Conservation (phyloP, 2,329 filamentous ascomycete genomes). For the Beauveria sp. region DNA sequence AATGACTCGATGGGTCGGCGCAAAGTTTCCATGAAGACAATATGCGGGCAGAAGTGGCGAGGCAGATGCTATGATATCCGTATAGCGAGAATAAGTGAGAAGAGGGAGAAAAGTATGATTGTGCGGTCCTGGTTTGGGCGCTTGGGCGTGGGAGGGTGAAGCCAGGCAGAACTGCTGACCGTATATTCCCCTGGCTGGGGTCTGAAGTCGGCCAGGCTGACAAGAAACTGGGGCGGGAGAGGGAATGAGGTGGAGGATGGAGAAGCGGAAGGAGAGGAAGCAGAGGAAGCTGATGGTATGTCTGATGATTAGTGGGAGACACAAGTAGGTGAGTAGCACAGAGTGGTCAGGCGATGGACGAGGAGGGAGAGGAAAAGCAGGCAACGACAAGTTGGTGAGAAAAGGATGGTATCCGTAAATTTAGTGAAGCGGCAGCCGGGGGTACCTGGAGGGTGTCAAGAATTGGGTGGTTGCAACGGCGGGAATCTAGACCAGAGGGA, state of each 20-base stretch:
- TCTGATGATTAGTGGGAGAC: background rate
- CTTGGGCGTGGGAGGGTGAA: conserved; percentile 3
- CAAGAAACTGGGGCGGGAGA: background rate
- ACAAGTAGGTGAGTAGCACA: background rate
- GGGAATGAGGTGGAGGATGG: background rate
- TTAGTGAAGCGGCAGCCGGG: background rate
- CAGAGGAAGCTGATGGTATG: background rate
- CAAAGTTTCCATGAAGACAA: conserved; percentile 1
- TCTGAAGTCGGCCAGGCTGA: background rate
- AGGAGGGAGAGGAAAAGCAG: background rate
- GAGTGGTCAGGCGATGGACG: background rate
- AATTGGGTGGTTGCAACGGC: background rate
- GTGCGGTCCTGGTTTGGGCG: background rate
- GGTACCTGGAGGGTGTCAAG: background rate
- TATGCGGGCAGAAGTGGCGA: background rate
- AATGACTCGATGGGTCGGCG: background rate
- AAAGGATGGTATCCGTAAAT: background rate
- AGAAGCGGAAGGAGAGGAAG: background rate
- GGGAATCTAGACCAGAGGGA: background rate
- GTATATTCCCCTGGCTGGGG: conserved; percentile 9
- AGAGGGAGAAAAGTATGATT: background rate
- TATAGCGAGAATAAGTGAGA: background rate
- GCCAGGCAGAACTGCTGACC: conserved; percentile 8
- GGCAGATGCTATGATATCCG: background rate
- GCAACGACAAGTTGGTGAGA: background rate